A percentile compares a stretch with the other conserved stretches of the same genome.
These are phyloP conservation scores for Annulohypoxylon moriforme DNA, from an alignment of 495 filamentous ascomycete genomes.

Conservation along the genomic window DNA sequence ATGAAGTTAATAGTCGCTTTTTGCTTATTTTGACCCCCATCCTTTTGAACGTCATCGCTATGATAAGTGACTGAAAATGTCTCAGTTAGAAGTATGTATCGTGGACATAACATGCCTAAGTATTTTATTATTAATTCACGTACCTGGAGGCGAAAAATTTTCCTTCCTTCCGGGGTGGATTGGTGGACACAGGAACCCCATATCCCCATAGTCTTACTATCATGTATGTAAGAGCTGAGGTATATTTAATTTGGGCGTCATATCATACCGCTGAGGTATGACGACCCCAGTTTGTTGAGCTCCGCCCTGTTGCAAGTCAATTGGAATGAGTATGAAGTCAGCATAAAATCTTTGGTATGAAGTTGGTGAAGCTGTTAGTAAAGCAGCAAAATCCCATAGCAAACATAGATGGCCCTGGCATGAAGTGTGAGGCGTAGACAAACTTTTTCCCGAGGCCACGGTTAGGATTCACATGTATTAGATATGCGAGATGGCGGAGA, in stretches of 20 bases:
- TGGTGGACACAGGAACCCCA: slow-evolving; percentile 1
- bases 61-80: not conserved
- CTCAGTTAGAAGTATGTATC: not conserved
- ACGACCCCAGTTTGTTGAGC: slow-evolving; percentile 13
- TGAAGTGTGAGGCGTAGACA: slow-evolving; percentile 10
- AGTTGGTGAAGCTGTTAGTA: slow-evolving; percentile 14
- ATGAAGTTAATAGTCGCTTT: not conserved
- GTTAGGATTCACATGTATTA: slow-evolving; percentile 14
- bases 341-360: slow-evolving; percentile 13
- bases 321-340: slow-evolving; percentile 36
- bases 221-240: slow-evolving; percentile 15
- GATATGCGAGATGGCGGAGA: slow-evolving; percentile 32
- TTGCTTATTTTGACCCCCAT: not conserved
- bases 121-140: not conserved
- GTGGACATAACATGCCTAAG: not conserved
- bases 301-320: slow-evolving; percentile 5
- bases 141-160: slow-evolving; percentile 1
- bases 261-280: slow-evolving; percentile 18
- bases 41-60: not conserved
- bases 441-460: slow-evolving; percentile 9
- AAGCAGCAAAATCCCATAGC: slow-evolving; percentile 5
- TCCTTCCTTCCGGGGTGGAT: slow-evolving; percentile 20
- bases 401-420: slow-evolving; percentile 41
- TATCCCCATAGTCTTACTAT: slow-evolving; percentile 20
- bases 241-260: slow-evolving; percentile 17